Conservation (phyloP, 2,329 filamentous ascomycete species). For the Dactylellina drechsleri region DNA sequence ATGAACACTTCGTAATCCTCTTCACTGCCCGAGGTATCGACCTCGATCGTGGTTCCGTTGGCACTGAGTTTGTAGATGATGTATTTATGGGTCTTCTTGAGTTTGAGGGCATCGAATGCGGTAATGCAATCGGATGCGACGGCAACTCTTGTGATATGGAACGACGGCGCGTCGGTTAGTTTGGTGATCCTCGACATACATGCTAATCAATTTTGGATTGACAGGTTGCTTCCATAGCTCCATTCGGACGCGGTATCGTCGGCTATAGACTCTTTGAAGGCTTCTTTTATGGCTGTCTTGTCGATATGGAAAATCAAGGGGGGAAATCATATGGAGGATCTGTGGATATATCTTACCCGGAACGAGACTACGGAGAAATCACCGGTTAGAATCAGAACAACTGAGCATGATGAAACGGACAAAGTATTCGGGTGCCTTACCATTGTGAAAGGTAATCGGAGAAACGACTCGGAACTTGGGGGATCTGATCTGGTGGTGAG, state of each 20-base stretch:
- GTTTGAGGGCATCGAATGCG: slow-evolving; percentile 82
- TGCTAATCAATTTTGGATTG: neutral
- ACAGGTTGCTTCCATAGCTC: neutral
- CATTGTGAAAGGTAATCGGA: slow-evolving; percentile 32
- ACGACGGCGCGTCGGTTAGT: neutral
- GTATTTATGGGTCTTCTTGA: slow-evolving; percentile 80
- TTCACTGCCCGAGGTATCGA: slow-evolving; percentile 77
- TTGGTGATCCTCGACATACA: neutral
- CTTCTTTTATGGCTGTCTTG: neutral
- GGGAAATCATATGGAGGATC: slow-evolving; percentile 3
- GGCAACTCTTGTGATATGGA: slow-evolving; percentile 54
- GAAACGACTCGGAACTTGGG: slow-evolving; percentile 2
- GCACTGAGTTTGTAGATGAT: slow-evolving; percentile 89
- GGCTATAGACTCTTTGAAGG: too few relatives aligned
- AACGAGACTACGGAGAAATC: slow-evolving; percentile 28
- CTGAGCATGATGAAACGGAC: neutral
- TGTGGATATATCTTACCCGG: slow-evolving; percentile 31
- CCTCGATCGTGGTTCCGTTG: slow-evolving; percentile 81
- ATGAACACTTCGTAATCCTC: slow-evolving; percentile 79
- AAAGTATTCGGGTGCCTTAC: slow-evolving; percentile 4
- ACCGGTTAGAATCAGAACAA: neutral
- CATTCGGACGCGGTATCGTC: neutral
- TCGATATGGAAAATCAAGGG: slow-evolving; percentile 7
- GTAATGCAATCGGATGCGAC: slow-evolving; percentile 62
- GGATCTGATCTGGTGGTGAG: slow-evolving; percentile 25